phyloP scores from a whole-genome alignment of 352 stramenopile genomes.

The Blastocystis sp. region DNA sequence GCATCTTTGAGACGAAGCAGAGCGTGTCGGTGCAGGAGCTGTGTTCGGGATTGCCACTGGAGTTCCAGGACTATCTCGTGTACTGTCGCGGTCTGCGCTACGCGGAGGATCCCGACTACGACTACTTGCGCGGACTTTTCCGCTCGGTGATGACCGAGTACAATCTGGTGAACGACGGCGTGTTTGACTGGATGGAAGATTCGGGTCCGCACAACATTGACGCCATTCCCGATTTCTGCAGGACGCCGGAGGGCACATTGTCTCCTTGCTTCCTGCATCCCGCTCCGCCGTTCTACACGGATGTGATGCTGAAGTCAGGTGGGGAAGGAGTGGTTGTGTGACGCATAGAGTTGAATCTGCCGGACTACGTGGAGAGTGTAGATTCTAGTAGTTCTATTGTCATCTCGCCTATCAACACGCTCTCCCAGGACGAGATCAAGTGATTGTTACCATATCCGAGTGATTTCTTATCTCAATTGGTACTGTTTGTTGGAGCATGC shows the following conservation, averaged over 20 bases:
- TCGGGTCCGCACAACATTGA: too few relatives aligned
- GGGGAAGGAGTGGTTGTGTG: not conserved
- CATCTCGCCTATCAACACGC: too few relatives aligned
- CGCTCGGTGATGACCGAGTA: not conserved
- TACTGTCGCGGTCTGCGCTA: conserved; percentile 83
- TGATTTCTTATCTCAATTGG: too few relatives aligned
- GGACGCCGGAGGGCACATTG: not conserved
- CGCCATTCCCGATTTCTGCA: not conserved
- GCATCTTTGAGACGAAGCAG: conserved; percentile 87
- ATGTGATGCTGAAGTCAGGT: conserved; percentile 8
- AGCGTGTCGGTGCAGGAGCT: conserved; percentile 59
- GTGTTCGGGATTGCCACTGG: conserved; percentile 62
- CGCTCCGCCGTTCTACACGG: not conserved
- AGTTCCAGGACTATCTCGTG: conserved; percentile 63
- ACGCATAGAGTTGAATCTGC: not conserved
- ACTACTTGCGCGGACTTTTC: conserved; percentile 25
- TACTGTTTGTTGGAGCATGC: too few relatives aligned
- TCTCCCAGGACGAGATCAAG: too few relatives aligned
- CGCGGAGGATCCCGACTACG: conserved; percentile 77
- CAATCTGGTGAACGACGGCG: not conserved
- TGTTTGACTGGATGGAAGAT: conserved; percentile 11
- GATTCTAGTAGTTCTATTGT: not conserved
- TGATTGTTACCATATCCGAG: too few relatives aligned
- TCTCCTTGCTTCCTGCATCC: not conserved
- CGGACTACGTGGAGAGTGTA: not conserved